Evolutionary conservation across 257 asterid genomes (phyloP), one percentile per base, ranked within the genome.

Genomic region (Salvia rosmarinus): DNA sequence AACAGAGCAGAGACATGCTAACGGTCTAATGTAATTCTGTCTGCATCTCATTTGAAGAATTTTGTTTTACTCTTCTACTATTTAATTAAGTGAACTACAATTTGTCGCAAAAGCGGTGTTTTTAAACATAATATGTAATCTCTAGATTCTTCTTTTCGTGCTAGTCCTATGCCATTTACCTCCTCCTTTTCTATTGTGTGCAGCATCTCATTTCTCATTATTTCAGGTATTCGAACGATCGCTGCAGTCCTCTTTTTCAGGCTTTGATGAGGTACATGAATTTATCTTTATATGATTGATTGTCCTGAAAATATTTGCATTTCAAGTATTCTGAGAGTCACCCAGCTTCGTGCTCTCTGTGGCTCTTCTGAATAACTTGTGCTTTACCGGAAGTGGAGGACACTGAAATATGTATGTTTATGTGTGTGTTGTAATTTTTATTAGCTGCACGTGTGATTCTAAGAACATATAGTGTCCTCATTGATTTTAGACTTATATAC

Each of bases 191-290:
- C 35, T 63, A 12, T 23, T 20, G 37, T 40, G 51, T 63, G 68
- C 20, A 20, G 20, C 50, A 17, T 37, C 19, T 58, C 23, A 58
- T 30, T 14, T 34, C 20, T 62, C 44, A 49, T 60, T 67, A 60
- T 79, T 73, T 73, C 95, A 95, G 99, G 95, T 88, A 56, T 91
- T 91, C 68, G 97, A 91, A 85, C 88, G 80, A 82, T 84, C 99
- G 16, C 75, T 89, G 76, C 92, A 34, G 75, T 88, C 93, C 85
- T 84, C 96, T 50, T 89, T 88, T 69, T 74, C 95, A 64, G 87
- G 88, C 83, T 82, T 77, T 68, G 96, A 91, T 23, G 99, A 91
- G 99, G 99, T 94, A 84, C 68, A 35, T 28, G 37, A 20, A 57
- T 21, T 44, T 67, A 21, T 62, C 40, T 54, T 20, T 6, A 4